Conservation (phyloP, 495 filamentous ascomycete species). For the Penicillium riverlandense region DNA sequence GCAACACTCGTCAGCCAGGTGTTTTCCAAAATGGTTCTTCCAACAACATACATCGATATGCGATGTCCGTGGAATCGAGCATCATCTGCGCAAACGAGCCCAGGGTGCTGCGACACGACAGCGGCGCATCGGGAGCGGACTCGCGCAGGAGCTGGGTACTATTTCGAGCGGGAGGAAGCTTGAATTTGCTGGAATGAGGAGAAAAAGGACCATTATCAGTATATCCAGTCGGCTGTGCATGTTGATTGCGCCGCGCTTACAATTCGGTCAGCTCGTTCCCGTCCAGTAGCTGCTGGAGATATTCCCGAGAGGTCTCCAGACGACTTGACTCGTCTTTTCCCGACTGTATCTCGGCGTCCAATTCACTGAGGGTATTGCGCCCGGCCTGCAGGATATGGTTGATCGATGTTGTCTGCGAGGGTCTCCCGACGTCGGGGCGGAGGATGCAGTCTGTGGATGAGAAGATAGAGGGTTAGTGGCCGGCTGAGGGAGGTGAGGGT, state of each 20-base stretch:
- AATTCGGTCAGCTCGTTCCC: slow-evolving; percentile 63
- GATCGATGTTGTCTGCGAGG: slow-evolving; percentile 35
- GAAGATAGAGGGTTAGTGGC: slow-evolving; percentile 9
- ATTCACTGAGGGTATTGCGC: slow-evolving; percentile 32
- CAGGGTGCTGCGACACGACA: slow-evolving; percentile 25
- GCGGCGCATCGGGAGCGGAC: slow-evolving; percentile 11
- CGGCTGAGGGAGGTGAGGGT: no score
- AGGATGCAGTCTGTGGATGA: slow-evolving; percentile 28
- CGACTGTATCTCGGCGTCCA: slow-evolving; percentile 32
- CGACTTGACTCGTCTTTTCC: slow-evolving; percentile 32
- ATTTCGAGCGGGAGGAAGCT: slow-evolving; percentile 32
- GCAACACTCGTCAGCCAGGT: no score
- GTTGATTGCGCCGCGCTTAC: slow-evolving; percentile 37
- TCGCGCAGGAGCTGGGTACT: slow-evolving; percentile 13
- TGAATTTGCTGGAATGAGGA: slow-evolving; percentile 57
- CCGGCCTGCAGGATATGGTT: slow-evolving; percentile 39
- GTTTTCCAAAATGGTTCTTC: no score
- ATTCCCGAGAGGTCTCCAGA: slow-evolving; percentile 45
- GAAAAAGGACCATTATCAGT: slow-evolving; percentile 12
- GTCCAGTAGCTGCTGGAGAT: slow-evolving; percentile 63
- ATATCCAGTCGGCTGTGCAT: not conserved
- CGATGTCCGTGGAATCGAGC: slow-evolving; percentile 46
- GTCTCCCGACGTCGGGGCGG: slow-evolving; percentile 34
- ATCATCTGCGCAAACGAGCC: slow-evolving; percentile 54
- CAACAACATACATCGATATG: slow-evolving; percentile 38